Percentiles rank a stretch among this genome's conserved stretches.
Evolutionary conservation across 164 flowering plant genomes (phyloP).

Genomic region (Protea cynaroides): DNA sequence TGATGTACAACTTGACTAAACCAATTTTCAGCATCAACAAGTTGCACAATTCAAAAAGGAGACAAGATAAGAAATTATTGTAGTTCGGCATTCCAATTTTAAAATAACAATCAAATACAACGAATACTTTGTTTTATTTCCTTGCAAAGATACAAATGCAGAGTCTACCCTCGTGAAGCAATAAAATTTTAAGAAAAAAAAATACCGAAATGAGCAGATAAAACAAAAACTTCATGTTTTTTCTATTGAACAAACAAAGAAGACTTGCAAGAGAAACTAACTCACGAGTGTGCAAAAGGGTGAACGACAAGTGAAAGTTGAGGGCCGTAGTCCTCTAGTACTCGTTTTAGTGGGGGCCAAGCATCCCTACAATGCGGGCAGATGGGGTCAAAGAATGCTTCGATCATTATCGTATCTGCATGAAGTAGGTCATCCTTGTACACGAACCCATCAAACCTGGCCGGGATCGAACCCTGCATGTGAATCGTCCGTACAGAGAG

Average conservation of each 20-base stretch:
- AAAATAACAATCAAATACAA: too few species aligned
- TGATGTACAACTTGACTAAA: too few species aligned
- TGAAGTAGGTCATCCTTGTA: neutral
- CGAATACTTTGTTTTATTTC: too few species aligned
- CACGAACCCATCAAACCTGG: neutral
- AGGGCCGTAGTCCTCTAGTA: neutral
- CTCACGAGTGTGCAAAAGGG: neutral
- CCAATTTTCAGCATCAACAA: too few species aligned
- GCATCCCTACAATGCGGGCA: neutral
- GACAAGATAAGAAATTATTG: too few species aligned
- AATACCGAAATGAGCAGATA: neutral
- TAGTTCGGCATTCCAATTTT: too few species aligned
- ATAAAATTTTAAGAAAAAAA: too few species aligned
- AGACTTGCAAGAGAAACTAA: neutral
- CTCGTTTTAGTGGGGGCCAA: neutral
- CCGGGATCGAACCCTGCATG: neutral
- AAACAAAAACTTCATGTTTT: too few species aligned
- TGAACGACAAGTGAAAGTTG: neutral
- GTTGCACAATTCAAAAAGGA: too few species aligned
- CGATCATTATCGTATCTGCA: neutral
- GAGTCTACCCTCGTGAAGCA: neutral
- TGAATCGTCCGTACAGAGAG: neutral
- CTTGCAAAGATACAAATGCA: too few species aligned
- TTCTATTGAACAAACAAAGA: neutral
- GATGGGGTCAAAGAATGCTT: neutral